Percentiles rank a stretch among this genome's conserved stretches.
phyloP scores from a whole-genome alignment of 768 basidiomycete species.

The Rhodocollybia butyracea region DNA sequence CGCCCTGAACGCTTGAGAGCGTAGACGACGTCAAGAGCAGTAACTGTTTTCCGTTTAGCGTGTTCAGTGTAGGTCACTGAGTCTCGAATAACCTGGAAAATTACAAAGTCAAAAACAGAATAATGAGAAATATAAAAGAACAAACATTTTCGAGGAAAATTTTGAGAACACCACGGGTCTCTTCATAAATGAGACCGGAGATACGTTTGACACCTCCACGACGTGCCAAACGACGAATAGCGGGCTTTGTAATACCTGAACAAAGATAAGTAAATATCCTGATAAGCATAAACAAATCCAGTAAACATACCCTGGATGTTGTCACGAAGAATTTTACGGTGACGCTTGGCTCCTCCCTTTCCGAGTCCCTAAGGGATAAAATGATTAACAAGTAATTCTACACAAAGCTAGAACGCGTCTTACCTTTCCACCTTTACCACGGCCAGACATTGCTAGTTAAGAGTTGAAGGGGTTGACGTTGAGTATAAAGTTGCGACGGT shows the following conservation, averaged over 20 bases:
- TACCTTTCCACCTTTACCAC: constrained; percentile 6
- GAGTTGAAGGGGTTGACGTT: background rate
- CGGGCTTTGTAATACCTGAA: constrained; percentile 70
- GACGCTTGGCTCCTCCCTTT: constrained; percentile 81
- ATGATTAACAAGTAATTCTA: no score
- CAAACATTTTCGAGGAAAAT: no score
- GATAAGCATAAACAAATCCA: background rate
- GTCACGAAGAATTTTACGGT: constrained; percentile 78
- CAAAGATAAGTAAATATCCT: background rate
- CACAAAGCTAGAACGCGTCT: background rate
- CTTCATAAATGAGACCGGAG: no score
- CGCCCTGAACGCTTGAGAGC: constrained; percentile 46
- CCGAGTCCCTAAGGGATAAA: constrained; percentile 55
- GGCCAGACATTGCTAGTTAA: constrained; percentile 3
- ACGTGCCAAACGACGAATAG: constrained; percentile 82
- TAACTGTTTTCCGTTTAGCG: constrained; percentile 83
- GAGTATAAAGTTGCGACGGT: background rate
- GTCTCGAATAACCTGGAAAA: constrained; percentile 84
- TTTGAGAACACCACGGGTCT: constrained; percentile 81
- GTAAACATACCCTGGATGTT: constrained; percentile 54
- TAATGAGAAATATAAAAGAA: constrained; percentile 94
- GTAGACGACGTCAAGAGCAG: constrained; percentile 84
- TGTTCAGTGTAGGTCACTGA: constrained; percentile 93
- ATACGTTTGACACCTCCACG: constrained; percentile 92
- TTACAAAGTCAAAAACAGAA: constrained; percentile 86